Evolutionary conservation across 139 green algal species (phyloP), one percentile per base, ranked within the genome.

Genomic region (Trebouxia sp.): DNA sequence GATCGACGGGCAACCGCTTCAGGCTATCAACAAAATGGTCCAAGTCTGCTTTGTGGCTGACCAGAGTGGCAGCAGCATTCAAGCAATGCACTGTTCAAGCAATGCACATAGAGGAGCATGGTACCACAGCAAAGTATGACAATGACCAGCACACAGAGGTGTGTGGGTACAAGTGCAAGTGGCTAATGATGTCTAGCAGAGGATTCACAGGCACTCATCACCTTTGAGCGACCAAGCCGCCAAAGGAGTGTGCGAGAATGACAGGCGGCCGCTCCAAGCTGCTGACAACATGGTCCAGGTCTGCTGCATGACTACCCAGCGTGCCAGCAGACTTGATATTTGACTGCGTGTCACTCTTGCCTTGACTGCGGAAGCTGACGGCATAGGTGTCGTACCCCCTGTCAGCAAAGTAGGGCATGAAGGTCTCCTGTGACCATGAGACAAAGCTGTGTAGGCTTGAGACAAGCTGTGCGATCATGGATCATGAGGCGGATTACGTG

Each of bases 161-260:
- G n/a, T n/a, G n/a, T n/a, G n/a, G n/a, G n/a, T n/a, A n/a, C n/a
- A n/a, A n/a, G n/a, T n/a, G n/a, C n/a, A n/a, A n/a, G n/a, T n/a
- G n/a, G n/a, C n/a, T n/a, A n/a, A n/a, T n/a, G n/a, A n/a, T n/a
- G n/a, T n/a, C n/a, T n/a, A n/a, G n/a, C n/a, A n/a, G n/a, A n/a
- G n/a, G n/a, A n/a, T n/a, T n/a, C n/a, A n/a, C n/a, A n/a, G n/a
- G n/a, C n/a, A 62, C 14, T 14, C 66, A 77, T 53, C 85, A 98
- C 84, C 90, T 87, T 80, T 98, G 93, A 39, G 89, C 81, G 12
- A 96, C 84, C 24, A 98, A 75, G 11, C 92, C 94, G 0, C 91
- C 93, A 80, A 98, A 97, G 24, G 85, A 93, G 79, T 98, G 94
- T 5, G 85, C 88, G 6, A 97, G 72, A 9, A 98, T 39, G 3